phyloP scores from a whole-genome alignment of 2,329 filamentous ascomycete species.

The Claviceps purpurea region DNA sequence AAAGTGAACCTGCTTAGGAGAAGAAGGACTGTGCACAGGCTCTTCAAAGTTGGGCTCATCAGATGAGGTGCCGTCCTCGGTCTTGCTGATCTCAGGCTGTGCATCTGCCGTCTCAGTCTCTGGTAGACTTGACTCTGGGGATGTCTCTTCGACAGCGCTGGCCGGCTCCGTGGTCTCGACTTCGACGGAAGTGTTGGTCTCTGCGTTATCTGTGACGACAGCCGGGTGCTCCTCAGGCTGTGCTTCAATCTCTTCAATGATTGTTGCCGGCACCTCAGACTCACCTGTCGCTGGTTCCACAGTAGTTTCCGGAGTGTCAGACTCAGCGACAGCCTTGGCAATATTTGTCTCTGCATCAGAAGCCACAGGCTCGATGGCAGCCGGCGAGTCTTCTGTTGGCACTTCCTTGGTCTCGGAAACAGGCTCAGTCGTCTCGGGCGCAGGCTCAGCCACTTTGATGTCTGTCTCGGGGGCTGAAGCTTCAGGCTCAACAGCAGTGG shows the following conservation, averaged over 20 bases:
- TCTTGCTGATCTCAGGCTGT: not conserved
- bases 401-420: not conserved
- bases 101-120: not conserved
- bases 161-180: not conserved
- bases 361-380: not conserved
- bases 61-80: not conserved
- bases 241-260: not conserved
- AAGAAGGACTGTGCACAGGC: not conserved
- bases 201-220: not conserved
- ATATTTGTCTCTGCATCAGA: not conserved
- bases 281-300: not conserved
- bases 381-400: not conserved
- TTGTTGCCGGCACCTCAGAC: not conserved
- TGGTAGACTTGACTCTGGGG: not conserved
- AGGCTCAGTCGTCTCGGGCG: not conserved
- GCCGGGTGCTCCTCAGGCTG: not conserved
- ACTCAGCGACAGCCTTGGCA: not conserved
- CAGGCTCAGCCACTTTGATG: not conserved
- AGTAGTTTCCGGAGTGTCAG: not conserved
- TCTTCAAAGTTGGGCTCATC: not conserved
- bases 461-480: not conserved
- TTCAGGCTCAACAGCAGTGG: not conserved
- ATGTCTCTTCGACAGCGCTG: not conserved
- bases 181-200: not conserved
- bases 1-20: conserved; percentile 7